These are phyloP conservation scores for Colletotrichum graminicola DNA, from an alignment of 2,329 filamentous ascomycete species.

Conservation along the genomic window DNA sequence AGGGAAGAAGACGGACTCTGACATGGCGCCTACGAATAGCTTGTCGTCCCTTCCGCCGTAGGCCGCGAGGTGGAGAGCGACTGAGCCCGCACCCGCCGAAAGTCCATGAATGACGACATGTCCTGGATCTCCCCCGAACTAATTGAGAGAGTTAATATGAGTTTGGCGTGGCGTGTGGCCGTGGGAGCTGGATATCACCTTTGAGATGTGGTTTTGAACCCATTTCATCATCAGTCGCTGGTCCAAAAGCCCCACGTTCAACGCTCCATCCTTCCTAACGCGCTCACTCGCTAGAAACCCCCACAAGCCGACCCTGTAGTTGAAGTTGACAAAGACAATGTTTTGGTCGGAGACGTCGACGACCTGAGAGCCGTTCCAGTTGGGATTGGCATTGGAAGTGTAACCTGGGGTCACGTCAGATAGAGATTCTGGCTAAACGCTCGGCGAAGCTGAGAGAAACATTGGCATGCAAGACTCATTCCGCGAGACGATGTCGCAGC, in stretches of 20 bases:
- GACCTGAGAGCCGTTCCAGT: slow-evolving; percentile 64
- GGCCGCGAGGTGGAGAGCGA: slow-evolving; percentile 64
- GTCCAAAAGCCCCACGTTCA: slow-evolving; percentile 75
- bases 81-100: slow-evolving; percentile 72
- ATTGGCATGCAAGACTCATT: neutral
- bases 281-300: slow-evolving; percentile 72
- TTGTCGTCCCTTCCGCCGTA: slow-evolving; percentile 59
- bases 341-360: slow-evolving; percentile 58
- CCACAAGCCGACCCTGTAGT: slow-evolving; percentile 72
- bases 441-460: neutral
- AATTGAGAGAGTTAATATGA: neutral
- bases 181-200: slow-evolving; percentile 48
- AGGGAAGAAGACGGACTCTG: slow-evolving; percentile 64
- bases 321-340: slow-evolving; percentile 71
- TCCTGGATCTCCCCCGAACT: slow-evolving; percentile 70
- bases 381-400: slow-evolving; percentile 60
- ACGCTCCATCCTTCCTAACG: slow-evolving; percentile 65
- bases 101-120: slow-evolving; percentile 72
- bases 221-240: slow-evolving; percentile 71
- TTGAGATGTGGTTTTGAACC: slow-evolving; percentile 69
- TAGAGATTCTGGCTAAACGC: neutral
- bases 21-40: slow-evolving; percentile 61
- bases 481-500: neutral
- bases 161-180: neutral
- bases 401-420: slow-evolving; percentile 53